These are phyloP conservation scores for Wickerhamiella hasegawae DNA, from an alignment of 805 yeast genomes.

Conservation along the genomic window DNA sequence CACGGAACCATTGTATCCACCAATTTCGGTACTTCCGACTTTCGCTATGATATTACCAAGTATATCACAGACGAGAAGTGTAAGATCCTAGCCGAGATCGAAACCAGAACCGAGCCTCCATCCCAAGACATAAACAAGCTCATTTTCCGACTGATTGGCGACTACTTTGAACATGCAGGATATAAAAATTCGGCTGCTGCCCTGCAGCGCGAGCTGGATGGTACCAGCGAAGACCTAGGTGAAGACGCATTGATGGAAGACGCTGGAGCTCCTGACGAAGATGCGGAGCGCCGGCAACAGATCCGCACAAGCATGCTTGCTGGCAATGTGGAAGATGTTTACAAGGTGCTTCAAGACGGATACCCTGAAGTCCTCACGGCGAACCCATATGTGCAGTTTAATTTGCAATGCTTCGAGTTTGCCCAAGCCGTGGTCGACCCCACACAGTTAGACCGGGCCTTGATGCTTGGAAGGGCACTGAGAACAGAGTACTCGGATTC, in stretches of 20 bases:
- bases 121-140: slow-evolving; percentile 8
- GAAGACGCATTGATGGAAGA: slow-evolving; percentile 9
- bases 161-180: slow-evolving; percentile 45
- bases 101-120: background rate
- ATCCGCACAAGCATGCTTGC: slow-evolving; percentile 28
- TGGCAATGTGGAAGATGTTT: slow-evolving; percentile 31
- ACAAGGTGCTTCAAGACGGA: slow-evolving; percentile 23
- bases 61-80: slow-evolving; percentile 33
- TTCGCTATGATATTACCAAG: slow-evolving; percentile 42
- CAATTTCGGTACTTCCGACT: slow-evolving; percentile 36
- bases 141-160: slow-evolving; percentile 25
- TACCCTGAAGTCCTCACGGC: slow-evolving; percentile 26
- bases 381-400: slow-evolving; percentile 25
- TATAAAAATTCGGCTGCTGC: slow-evolving; percentile 37
- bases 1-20: slow-evolving; percentile 30
- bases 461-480: slow-evolving; percentile 5
- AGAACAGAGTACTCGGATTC: background rate
- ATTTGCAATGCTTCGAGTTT: slow-evolving; percentile 29
- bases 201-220: slow-evolving; percentile 30
- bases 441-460: slow-evolving; percentile 10
- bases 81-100: background rate
- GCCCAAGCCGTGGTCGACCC: slow-evolving; percentile 22
- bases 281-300: slow-evolving; percentile 24
- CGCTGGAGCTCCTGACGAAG: slow-evolving; percentile 6
- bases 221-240: background rate